A percentile compares a stretch with the other conserved stretches of the same genome.
Evolutionary conservation across 108 stramenopile species (phyloP).

Genomic region (Thalassiosira profunda): DNA sequence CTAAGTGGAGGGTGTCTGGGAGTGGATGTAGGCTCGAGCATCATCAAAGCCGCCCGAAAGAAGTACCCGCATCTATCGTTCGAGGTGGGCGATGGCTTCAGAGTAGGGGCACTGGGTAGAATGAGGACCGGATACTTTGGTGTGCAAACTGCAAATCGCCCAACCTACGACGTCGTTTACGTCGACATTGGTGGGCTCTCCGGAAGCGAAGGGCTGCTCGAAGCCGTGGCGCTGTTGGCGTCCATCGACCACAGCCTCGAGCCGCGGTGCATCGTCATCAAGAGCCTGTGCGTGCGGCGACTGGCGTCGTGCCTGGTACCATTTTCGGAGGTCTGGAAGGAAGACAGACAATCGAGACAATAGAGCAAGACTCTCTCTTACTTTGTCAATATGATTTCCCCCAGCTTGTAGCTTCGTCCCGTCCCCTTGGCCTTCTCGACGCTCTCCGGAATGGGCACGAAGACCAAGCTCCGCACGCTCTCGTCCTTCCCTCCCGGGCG

Average conservation of each 20-base stretch:
- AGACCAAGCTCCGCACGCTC: slow-evolving; percentile 54
- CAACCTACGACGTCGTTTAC: slow-evolving; percentile 52
- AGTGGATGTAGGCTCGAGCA: slow-evolving; percentile 56
- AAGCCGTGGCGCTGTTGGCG: slow-evolving; percentile 33
- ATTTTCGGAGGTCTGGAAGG: slow-evolving; percentile 34
- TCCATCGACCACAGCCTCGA: slow-evolving; percentile 42
- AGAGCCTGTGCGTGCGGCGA: slow-evolving; percentile 47
- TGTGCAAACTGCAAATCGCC: neutral
- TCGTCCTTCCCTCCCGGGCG: slow-evolving; percentile 60
- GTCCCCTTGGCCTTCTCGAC: slow-evolving; percentile 50
- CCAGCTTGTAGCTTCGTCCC: slow-evolving; percentile 42
- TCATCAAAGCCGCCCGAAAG: slow-evolving; percentile 39
- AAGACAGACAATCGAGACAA: neutral
- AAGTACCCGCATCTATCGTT: slow-evolving; percentile 43
- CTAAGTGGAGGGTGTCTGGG: slow-evolving; percentile 32
- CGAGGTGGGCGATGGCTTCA: slow-evolving; percentile 57
- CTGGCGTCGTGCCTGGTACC: slow-evolving; percentile 33
- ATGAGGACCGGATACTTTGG: too few species aligned
- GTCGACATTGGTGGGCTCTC: slow-evolving; percentile 63
- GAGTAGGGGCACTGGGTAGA: slow-evolving; percentile 38
- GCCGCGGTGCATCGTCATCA: slow-evolving; percentile 54
- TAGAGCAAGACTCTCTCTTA: neutral
- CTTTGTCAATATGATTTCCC: slow-evolving; percentile 51
- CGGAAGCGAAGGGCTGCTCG: slow-evolving; percentile 51
- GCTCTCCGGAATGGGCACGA: slow-evolving; percentile 72